phyloP scores from a whole-genome alignment of 345 rosid genomes.

The Durio zibethinus region DNA sequence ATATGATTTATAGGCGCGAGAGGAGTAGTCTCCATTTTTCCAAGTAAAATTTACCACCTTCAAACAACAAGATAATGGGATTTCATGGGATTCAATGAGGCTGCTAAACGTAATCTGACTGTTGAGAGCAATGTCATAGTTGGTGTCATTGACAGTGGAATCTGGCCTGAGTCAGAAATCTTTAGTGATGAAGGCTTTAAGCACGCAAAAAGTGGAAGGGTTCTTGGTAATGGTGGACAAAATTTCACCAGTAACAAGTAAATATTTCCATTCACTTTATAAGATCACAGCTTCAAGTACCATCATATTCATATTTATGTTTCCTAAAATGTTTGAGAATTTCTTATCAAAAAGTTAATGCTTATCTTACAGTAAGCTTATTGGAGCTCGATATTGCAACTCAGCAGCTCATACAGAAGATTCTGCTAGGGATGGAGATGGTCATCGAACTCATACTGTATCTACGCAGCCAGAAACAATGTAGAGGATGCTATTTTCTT shows the following conservation, averaged over 20 bases:
- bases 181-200: conserved; percentile 43
- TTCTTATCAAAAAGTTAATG: neutral
- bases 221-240: conserved; percentile 32
- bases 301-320: neutral
- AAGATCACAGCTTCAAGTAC: no score
- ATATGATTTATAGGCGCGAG: conserved; percentile 15
- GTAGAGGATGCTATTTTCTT: conserved; percentile 4
- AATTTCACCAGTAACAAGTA: conserved; percentile 55
- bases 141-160: conserved; percentile 39
- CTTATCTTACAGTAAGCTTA: conserved; percentile 21
- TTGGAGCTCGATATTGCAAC: conserved; percentile 34
- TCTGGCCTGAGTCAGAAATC: conserved; percentile 48
- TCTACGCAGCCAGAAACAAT: conserved; percentile 54
- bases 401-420: neutral
- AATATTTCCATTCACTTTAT: neutral
- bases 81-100: conserved; percentile 25
- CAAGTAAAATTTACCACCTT: conserved; percentile 13
- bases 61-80: conserved; percentile 37
- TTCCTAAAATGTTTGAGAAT: neutral
- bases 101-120: neutral
- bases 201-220: conserved; percentile 50
- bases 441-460: conserved; percentile 55
- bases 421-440: conserved; percentile 16
- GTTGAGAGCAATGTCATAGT: conserved; percentile 34
- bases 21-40: conserved; percentile 26